Percentiles rank a stretch among this genome's conserved stretches.
Conservation (phyloP, 2,329 filamentous ascomycete genomes). For the Paracorniculantispora psalliotae region DNA sequence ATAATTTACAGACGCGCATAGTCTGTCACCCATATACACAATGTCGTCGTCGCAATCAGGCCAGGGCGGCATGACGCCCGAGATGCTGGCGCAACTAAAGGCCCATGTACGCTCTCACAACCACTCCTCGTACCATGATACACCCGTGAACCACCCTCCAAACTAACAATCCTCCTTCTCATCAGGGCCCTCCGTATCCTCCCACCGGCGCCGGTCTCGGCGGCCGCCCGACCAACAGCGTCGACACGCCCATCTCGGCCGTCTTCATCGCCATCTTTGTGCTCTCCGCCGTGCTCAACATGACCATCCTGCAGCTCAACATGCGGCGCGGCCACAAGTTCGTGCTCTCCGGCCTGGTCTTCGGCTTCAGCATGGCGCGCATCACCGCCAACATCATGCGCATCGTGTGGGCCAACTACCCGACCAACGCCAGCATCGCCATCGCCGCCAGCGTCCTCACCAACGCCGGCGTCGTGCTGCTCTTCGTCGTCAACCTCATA, state of each 20-base stretch:
- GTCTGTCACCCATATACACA: not conserved
- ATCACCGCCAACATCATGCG: slow-evolving; percentile 47
- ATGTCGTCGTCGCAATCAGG: slow-evolving; percentile 2
- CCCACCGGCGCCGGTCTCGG: slow-evolving; percentile 47
- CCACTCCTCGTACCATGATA: not conserved
- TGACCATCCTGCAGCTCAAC: slow-evolving; percentile 53
- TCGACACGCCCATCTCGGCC: slow-evolving; percentile 61
- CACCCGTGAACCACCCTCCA: no score
- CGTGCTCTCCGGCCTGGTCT: slow-evolving; percentile 51
- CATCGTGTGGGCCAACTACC: slow-evolving; percentile 47
- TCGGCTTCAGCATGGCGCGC: slow-evolving; percentile 55
- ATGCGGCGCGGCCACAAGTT: slow-evolving; percentile 50
- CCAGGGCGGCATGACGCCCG: not conserved
- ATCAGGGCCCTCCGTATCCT: slow-evolving; percentile 33
- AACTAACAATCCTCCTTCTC: not conserved
- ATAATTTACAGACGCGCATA: no score
- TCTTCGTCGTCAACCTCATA: slow-evolving; percentile 75
- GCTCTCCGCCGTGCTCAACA: slow-evolving; percentile 48
- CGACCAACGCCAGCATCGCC: slow-evolving; percentile 36
- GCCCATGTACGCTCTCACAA: not conserved
- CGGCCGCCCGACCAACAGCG: slow-evolving; percentile 47
- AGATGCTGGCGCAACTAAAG: not conserved
- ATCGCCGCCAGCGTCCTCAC: slow-evolving; percentile 66
- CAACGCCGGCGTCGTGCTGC: slow-evolving; percentile 65
- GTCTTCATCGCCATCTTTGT: slow-evolving; percentile 59